Conservation (phyloP, 305 asterid species). For the Petunia hybrid region DNA sequence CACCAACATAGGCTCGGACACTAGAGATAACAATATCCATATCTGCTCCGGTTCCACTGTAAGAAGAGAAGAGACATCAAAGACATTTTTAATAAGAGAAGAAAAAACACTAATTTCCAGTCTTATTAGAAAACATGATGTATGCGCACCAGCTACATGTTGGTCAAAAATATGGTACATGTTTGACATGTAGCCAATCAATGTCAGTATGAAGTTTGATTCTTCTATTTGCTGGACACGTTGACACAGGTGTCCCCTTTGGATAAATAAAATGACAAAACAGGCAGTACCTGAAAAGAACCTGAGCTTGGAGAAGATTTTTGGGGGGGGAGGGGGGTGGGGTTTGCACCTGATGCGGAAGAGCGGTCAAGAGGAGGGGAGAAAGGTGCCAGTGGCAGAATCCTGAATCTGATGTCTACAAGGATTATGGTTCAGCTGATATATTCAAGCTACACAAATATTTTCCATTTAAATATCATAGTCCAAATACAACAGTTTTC, state of each 20-base stretch:
- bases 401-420: neutral
- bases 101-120: neutral
- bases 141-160: neutral
- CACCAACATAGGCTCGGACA: conserved; percentile 87
- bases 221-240: neutral
- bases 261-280: neutral
- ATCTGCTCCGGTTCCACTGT: conserved; percentile 91
- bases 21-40: conserved; percentile 96
- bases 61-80: conserved; percentile 2
- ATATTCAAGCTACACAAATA: conserved; percentile 24
- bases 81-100: neutral
- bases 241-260: neutral
- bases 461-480: conserved; percentile 1
- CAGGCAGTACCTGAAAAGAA: neutral
- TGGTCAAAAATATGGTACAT: neutral
- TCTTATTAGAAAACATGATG: neutral
- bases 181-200: conserved; percentile 23
- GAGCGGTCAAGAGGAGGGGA: neutral
- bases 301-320: neutral
- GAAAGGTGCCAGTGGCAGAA: neutral
- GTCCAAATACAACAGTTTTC: neutral
- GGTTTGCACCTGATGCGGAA: neutral
- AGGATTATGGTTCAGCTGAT: neutral
- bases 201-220: neutral
- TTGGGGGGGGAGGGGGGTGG: neutral